Conservation (phyloP, 169 alveolate genomes). For the Eimeria brunetti region DNA sequence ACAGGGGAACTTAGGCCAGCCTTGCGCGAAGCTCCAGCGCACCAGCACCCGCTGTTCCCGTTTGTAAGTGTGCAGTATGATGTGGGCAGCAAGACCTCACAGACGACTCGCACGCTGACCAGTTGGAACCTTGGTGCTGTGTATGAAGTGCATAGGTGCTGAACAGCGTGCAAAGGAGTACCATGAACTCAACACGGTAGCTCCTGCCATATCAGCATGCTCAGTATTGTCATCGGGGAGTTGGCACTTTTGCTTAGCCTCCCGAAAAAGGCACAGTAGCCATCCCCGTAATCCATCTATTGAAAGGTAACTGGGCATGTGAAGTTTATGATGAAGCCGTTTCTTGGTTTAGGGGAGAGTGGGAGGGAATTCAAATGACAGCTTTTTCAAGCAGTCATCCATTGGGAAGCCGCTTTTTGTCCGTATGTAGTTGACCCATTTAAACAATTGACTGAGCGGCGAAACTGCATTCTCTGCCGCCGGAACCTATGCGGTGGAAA, state of each 20-base stretch:
- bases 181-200: neutral
- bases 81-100: neutral
- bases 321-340: neutral
- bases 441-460: neutral
- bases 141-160: neutral
- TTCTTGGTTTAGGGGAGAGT: neutral
- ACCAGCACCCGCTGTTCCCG: neutral
- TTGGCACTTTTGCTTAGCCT: neutral
- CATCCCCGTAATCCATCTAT: neutral
- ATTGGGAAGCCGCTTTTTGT: neutral
- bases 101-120: neutral
- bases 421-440: neutral
- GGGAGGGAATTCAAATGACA: neutral
- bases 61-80: neutral
- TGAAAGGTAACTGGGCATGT: neutral
- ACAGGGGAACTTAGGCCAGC: neutral
- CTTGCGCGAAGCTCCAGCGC: neutral
- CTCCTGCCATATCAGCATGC: neutral
- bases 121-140: neutral
- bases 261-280: neutral
- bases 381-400: neutral
- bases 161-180: neutral
- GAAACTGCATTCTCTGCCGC: neutral
- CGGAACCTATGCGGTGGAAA: neutral
- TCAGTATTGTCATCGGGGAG: neutral